Evolutionary conservation across 1,139 yeast genomes (phyloP), one percentile per base, ranked within the genome.

Genomic region (Hyphopichia khmerensis): DNA sequence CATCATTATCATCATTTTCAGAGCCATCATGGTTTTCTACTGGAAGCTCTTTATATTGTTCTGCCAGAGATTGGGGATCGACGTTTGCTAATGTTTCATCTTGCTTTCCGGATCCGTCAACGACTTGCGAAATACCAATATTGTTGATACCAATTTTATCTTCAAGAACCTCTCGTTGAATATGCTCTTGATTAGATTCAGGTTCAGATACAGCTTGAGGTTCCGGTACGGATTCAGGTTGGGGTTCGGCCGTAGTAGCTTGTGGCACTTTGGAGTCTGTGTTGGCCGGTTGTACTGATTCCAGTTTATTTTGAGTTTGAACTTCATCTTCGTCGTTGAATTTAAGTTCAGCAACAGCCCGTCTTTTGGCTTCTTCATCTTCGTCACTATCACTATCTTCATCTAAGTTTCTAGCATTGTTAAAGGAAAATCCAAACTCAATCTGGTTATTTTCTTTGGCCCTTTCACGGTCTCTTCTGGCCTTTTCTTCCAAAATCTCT

Each of bases 371-470:
- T 13, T 16, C 36, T n/a, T 41, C 39, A 37, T 42, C 50, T 15
- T 48, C 53, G n/a, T 49, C 55, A 23, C 49, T 50, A 18, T 46
- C 53, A 6, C 53, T 56, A 4, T 57, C 60, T 19, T 53, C 60
- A 51, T 55, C 56, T n/a, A 59, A 48, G 30, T 58, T 57, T 35
- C 50, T 51, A 40, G 54, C 48, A 31, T 60, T 13, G 16, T 19
- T 55, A 48, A 67, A 66, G 38, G 60, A 57, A 48, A 69, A 67
- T 4, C 67, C 67, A 48, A 65, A 62, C 33, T 65, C 64, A 36
- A 62, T 58, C 32, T 58, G 60, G 18, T 57, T 52, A 42, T 52
- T 48, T 43, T 54, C 55, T 30, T 49, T 45, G 27, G 52, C 56
- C 39, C 45, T 45, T 38, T 55, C 60, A 18, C 44, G 45, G 23